Conservation (phyloP, 768 basidiomycete genomes). For the Psilocybe cubensis region DNA sequence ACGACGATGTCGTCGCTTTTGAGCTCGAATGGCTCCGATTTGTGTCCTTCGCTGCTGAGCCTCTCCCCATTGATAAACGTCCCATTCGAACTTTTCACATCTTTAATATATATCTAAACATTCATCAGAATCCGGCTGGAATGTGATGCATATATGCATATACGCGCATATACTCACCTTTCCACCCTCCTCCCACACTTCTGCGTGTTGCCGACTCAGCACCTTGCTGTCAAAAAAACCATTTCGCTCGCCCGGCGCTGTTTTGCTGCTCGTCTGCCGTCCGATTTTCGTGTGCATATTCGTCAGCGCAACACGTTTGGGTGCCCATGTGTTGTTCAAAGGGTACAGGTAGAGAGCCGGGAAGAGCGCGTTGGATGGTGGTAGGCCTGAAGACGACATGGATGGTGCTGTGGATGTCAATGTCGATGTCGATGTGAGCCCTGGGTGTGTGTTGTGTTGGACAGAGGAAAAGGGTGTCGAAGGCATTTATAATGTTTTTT, state of each 20-base stretch:
- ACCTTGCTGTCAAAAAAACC: conserved; percentile 97
- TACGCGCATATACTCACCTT: conserved; percentile 68
- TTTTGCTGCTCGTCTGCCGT: conserved; percentile 75
- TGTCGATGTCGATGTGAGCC: too few relatives aligned
- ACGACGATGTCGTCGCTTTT: conserved; percentile 95
- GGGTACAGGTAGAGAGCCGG: too few relatives aligned
- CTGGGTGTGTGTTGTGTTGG: too few relatives aligned
- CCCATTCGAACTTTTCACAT: conserved; percentile 96
- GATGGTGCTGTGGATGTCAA: too few relatives aligned
- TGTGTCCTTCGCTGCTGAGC: conserved; percentile 83
- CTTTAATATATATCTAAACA: conserved; percentile 91
- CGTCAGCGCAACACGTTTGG: too few relatives aligned
- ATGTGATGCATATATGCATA: too few relatives aligned
- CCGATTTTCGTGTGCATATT: not conserved
- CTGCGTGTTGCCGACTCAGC: conserved; percentile 90
- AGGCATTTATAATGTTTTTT: too few relatives aligned
- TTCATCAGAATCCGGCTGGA: conserved; percentile 5
- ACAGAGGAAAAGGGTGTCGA: too few relatives aligned
- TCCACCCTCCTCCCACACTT: conserved; percentile 90
- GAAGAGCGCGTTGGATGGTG: too few relatives aligned
- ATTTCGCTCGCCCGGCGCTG: conserved; percentile 87
- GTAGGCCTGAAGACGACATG: too few relatives aligned
- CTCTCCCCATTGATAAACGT: conserved; percentile 97
- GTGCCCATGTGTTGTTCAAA: too few relatives aligned
- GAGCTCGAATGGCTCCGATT: conserved; percentile 90